Evolutionary conservation across 345 rosid genomes (phyloP).

Genomic region (Psidium guajava): DNA sequence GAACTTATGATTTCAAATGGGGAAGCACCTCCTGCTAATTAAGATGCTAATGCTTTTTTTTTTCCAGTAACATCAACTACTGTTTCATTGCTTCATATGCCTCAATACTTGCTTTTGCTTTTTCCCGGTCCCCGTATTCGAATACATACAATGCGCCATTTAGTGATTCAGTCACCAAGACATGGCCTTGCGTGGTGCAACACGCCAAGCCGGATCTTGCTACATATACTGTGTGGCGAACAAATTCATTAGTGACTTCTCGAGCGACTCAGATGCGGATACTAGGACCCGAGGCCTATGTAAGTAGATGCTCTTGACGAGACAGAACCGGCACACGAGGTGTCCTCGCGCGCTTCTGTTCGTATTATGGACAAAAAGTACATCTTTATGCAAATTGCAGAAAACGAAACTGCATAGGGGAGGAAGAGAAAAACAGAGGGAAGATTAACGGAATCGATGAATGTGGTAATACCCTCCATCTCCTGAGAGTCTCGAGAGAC

Average conservation of each 20-base stretch:
- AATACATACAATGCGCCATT: background rate
- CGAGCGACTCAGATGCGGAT: background rate
- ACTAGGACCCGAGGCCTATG: background rate
- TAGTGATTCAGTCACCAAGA: background rate
- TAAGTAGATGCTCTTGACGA: background rate
- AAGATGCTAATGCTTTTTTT: background rate
- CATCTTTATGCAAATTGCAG: background rate
- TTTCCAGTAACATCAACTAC: background rate
- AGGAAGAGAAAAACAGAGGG: background rate
- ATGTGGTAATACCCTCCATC: constrained; percentile 68
- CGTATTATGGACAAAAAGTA: background rate
- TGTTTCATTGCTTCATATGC: background rate
- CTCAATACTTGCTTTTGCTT: background rate
- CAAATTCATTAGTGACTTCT: background rate
- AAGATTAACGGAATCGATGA: background rate
- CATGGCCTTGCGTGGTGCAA: background rate
- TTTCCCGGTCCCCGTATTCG: background rate
- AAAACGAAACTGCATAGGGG: background rate
- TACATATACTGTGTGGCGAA: background rate
- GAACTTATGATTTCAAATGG: background rate
- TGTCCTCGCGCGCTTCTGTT: background rate
- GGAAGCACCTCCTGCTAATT: background rate
- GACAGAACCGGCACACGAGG: background rate
- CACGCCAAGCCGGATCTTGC: background rate
- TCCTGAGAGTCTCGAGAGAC: constrained; percentile 45